Percentiles rank a stretch among this genome's conserved stretches.
Conservation (phyloP, 2,329 filamentous ascomycete genomes). For the Ceratocystis smalleyi region DNA sequence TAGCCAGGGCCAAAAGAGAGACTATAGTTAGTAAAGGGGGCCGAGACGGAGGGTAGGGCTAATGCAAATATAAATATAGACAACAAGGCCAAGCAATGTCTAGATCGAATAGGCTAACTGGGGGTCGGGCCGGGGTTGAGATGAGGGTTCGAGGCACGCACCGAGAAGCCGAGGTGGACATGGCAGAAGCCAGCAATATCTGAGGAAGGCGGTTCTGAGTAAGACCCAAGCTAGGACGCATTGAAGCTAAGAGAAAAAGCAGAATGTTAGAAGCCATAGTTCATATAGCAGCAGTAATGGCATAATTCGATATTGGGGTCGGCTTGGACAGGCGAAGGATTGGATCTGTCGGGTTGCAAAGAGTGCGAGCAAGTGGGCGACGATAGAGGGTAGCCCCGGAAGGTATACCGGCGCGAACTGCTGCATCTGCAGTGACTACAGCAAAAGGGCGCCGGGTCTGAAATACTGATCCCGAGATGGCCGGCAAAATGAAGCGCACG, state of each 20-base stretch:
- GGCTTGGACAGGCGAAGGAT: not conserved
- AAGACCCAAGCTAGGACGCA: slow-evolving; percentile 15
- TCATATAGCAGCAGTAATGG: not conserved
- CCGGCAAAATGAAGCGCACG: not conserved
- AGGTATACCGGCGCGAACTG: too few species aligned
- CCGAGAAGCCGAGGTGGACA: slow-evolving; percentile 33
- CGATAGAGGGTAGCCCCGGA: too few species aligned
- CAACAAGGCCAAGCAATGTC: not conserved
- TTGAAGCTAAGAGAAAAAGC: slow-evolving; percentile 3
- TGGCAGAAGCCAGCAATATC: slow-evolving; percentile 29
- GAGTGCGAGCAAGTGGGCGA: too few species aligned
- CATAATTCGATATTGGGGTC: not conserved
- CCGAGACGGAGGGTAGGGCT: not conserved
- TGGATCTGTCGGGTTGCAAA: not conserved
- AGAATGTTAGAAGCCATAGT: not conserved
- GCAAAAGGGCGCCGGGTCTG: too few species aligned
- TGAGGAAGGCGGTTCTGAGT: slow-evolving; percentile 30
- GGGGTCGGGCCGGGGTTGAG: not conserved
- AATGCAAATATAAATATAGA: not conserved
- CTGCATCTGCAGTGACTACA: too few species aligned
- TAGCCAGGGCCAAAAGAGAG: slow-evolving; percentile 19
- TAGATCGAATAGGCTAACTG: not conserved
- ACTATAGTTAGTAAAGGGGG: slow-evolving; percentile 8
- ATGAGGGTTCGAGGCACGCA: slow-evolving; percentile 21
- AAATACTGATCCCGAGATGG: too few species aligned